Percentiles rank a stretch among this genome's conserved stretches.
Evolutionary conservation across 257 asterid species (phyloP).

Genomic region (Solanum raphanifolium): DNA sequence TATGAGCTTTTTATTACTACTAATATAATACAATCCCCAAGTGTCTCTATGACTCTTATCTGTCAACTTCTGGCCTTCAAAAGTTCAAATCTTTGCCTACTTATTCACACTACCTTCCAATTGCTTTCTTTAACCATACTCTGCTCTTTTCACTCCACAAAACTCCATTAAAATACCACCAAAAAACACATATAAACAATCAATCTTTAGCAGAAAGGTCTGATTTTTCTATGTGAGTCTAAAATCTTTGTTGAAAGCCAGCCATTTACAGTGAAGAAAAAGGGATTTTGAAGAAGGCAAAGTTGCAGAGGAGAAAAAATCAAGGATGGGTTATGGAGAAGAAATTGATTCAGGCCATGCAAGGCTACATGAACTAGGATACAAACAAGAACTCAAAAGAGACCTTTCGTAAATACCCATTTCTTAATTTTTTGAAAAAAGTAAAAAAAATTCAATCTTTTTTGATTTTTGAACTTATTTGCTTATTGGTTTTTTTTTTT

Average conservation of each 20-base stretch:
- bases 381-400: conserved; percentile 98
- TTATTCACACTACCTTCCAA: not conserved
- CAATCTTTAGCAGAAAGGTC: not conserved
- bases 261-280: not conserved
- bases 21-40: not conserved
- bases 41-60: not conserved
- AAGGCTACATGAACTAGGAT: conserved; percentile 79
- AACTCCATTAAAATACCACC: not conserved
- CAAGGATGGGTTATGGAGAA: conserved; percentile 1
- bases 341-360: conserved; percentile 68
- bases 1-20: not conserved
- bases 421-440: not conserved
- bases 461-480: not conserved
- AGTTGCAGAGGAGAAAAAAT: not conserved
- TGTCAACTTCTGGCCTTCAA: not conserved
- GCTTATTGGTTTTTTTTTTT: not conserved
- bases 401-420: conserved; percentile 72
- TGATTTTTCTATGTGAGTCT: not conserved
- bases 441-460: not conserved
- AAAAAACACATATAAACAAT: not conserved
- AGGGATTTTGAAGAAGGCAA: not conserved
- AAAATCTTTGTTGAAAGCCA: not conserved
- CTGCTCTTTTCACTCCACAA: not conserved
- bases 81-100: not conserved
- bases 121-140: not conserved